Evolutionary conservation across 768 basidiomycete genomes (phyloP).

Genomic region (Rubroboletus satanas): DNA sequence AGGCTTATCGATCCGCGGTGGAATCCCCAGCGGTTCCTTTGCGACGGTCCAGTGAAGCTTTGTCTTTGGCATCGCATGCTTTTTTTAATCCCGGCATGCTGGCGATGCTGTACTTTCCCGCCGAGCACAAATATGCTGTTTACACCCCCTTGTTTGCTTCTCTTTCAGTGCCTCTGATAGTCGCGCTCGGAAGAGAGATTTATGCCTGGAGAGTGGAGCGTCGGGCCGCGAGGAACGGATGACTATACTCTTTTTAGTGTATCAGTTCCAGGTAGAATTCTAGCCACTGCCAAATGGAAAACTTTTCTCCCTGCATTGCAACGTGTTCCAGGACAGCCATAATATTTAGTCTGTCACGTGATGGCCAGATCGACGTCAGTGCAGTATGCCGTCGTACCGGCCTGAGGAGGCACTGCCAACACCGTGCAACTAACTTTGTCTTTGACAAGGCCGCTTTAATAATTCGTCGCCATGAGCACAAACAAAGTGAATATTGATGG

Average conservation of each 20-base stretch:
- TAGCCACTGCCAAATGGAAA: conserved; percentile 5
- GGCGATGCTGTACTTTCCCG: conserved; percentile 93
- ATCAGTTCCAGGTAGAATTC: conserved; percentile 7
- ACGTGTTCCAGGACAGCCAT: conserved; percentile 6
- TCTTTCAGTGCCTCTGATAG: conserved; percentile 75
- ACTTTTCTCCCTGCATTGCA: conserved; percentile 10
- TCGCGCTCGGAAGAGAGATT: conserved; percentile 72
- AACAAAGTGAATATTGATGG: conserved; percentile 68
- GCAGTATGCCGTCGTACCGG: not conserved
- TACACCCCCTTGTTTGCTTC: conserved; percentile 95
- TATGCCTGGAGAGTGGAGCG: conserved; percentile 48
- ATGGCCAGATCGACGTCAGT: conserved; percentile 18
- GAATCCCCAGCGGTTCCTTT: conserved; percentile 39
- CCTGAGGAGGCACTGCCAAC: not conserved
- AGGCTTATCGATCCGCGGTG: conserved; percentile 22
- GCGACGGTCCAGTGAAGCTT: conserved; percentile 56
- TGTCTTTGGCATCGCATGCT: conserved; percentile 70
- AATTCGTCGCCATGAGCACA: conserved; percentile 27
- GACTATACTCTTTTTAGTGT: conserved; percentile 2
- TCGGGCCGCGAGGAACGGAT: conserved; percentile 11
- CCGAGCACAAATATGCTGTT: conserved; percentile 96
- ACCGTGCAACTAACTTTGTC: not conserved
- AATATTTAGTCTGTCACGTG: conserved; percentile 22
- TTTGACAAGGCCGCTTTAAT: conserved; percentile 5
- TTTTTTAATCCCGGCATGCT: conserved; percentile 98